phyloP scores from a whole-genome alignment of 306 rosid species.

The Pterocarpus santalinus region DNA sequence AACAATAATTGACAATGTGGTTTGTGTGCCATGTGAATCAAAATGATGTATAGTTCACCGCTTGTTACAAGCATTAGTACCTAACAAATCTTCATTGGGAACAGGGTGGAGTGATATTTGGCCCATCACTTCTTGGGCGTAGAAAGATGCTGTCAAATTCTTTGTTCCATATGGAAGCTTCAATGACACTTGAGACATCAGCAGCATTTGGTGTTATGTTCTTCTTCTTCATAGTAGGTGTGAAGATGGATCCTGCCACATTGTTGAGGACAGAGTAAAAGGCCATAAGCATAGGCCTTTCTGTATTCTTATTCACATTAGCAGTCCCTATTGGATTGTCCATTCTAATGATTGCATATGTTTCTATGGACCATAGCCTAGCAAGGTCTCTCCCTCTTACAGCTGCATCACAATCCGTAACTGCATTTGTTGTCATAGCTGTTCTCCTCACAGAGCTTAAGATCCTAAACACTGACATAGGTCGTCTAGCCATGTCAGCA shows the following conservation, averaged over 20 bases:
- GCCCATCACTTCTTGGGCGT: conserved; percentile 66
- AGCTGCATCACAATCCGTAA: conserved; percentile 52
- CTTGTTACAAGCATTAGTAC: background rate
- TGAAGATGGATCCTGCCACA: conserved; percentile 49
- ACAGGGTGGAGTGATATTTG: conserved; percentile 68
- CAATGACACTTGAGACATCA: conserved; percentile 48
- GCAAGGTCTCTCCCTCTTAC: conserved; percentile 36
- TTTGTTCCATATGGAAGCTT: conserved; percentile 57
- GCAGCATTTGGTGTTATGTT: conserved; percentile 57
- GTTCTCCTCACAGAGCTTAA: conserved; percentile 63
- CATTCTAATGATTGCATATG: background rate
- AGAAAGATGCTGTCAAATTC: background rate
- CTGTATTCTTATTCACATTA: conserved; percentile 47
- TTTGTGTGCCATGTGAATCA: background rate
- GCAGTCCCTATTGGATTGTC: conserved; percentile 29
- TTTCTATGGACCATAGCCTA: conserved; percentile 37
- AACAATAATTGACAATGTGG: background rate
- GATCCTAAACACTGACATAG: conserved; percentile 63
- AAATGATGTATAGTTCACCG: background rate
- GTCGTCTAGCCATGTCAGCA: conserved; percentile 61
- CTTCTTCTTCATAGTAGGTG: conserved; percentile 59
- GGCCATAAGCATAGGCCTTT: conserved; percentile 48
- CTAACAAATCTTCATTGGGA: conserved; percentile 30
- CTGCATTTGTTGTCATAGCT: conserved; percentile 54
- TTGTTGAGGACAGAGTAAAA: conserved; percentile 54